These are phyloP conservation scores for Ceratobasidium sp. DNA, from an alignment of 1,284 basidiomycete species.

Conservation along the genomic window DNA sequence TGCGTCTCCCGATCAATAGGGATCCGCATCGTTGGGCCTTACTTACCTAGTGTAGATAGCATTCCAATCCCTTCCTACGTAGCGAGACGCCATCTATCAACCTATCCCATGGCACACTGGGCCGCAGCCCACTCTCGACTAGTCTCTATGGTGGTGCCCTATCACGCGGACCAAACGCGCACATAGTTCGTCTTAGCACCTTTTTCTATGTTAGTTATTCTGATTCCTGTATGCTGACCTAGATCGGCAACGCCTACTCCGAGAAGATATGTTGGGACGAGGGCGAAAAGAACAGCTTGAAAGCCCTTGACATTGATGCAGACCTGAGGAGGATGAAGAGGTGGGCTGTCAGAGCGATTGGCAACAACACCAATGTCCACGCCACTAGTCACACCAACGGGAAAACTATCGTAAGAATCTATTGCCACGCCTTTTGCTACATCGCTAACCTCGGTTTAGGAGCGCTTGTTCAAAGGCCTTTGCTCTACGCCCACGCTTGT, in stretches of 20 bases:
- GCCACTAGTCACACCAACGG: neutral
- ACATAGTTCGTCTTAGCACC: neutral
- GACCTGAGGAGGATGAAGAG: neutral
- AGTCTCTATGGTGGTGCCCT: neutral
- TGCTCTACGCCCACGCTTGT: neutral
- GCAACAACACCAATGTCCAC: neutral
- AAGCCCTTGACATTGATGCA: neutral
- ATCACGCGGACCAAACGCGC: neutral
- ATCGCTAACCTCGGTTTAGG: neutral
- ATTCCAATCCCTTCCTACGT: neutral
- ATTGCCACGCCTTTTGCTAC: neutral
- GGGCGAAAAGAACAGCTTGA: neutral
- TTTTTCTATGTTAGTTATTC: neutral
- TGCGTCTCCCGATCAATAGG: neutral
- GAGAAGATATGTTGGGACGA: neutral
- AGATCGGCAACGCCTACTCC: neutral
- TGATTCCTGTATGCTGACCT: neutral
- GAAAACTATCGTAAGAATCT: neutral
- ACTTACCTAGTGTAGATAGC: neutral
- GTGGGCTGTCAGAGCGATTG: neutral
- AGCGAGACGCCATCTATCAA: neutral
- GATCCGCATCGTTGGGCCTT: constrained; percentile 7
- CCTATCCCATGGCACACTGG: neutral
- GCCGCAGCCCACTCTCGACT: neutral
- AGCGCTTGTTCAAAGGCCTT: neutral